Conservation (phyloP, 805 yeast species). For the Lipomyces chichibuensis region DNA sequence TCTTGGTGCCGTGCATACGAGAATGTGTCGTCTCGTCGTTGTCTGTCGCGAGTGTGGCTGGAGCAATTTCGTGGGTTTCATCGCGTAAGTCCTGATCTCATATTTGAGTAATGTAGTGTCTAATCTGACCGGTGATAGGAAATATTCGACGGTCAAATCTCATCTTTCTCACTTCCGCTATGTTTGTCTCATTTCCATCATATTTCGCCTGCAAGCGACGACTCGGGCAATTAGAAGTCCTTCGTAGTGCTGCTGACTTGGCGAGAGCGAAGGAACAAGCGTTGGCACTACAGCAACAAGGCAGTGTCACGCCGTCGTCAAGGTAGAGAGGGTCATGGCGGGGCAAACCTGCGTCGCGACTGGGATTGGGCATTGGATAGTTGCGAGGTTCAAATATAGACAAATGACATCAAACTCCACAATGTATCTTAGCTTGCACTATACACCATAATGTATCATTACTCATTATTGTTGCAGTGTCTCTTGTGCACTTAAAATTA, state of each 20-base stretch:
- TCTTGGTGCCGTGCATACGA: conserved; percentile 21
- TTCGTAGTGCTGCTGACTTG: neutral
- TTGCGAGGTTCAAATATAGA: no score
- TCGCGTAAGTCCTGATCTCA: conserved; percentile 3
- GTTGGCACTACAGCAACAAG: conserved; percentile 1
- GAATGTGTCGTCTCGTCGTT: conserved; percentile 19
- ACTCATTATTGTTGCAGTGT: conserved; percentile 18
- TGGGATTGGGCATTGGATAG: no score
- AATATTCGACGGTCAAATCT: conserved; percentile 14
- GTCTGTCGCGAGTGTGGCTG: conserved; percentile 14
- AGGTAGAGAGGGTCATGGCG: neutral
- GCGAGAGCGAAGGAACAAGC: conserved; percentile 2
- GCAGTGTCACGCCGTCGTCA: neutral
- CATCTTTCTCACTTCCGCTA: conserved; percentile 4
- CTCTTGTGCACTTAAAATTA: conserved; percentile 28
- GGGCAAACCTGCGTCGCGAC: neutral
- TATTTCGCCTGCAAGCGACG: conserved; percentile 15
- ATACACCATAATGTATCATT: neutral
- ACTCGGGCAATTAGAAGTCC: conserved; percentile 6
- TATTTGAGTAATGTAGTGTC: neutral
- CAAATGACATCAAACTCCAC: neutral
- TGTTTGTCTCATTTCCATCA: conserved; percentile 15
- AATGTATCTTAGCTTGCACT: neutral
- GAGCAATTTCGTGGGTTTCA: conserved; percentile 17
- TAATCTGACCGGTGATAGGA: conserved; percentile 4